Percentiles rank a stretch among this genome's conserved stretches.
Conservation (phyloP, 1,284 basidiomycete species). For the Cystobasidium sp. region DNA sequence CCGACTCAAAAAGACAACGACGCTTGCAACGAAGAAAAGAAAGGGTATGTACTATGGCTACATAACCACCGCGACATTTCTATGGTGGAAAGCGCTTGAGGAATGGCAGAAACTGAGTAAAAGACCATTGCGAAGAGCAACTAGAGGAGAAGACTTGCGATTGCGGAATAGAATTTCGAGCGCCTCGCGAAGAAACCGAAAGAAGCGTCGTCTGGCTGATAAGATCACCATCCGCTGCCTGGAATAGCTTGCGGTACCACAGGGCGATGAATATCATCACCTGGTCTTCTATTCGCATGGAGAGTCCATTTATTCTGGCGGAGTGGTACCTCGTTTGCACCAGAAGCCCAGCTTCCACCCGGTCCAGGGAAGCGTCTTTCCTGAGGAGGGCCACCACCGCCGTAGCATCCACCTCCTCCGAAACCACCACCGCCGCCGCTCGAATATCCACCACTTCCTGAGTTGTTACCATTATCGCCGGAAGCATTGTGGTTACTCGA, state of each 20-base stretch:
- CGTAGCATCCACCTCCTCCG: background rate
- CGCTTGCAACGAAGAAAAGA: background rate
- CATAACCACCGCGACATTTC: background rate
- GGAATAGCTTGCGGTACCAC: conserved; percentile 4
- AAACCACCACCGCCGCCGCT: background rate
- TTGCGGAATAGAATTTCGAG: background rate
- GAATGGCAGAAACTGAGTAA: background rate
- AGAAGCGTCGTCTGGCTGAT: too few relatives aligned
- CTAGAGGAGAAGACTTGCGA: background rate
- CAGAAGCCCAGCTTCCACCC: conserved; percentile 11
- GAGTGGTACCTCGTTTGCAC: conserved; percentile 26
- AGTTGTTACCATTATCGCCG: background rate
- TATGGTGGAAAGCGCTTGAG: background rate
- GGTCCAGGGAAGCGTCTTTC: conserved; percentile 4
- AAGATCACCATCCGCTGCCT: conserved; percentile 30
- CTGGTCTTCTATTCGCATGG: conserved; percentile 3
- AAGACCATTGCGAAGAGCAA: background rate
- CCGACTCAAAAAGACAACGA: too few relatives aligned
- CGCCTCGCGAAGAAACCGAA: too few relatives aligned
- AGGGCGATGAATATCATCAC: conserved; percentile 5
- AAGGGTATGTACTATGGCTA: background rate
- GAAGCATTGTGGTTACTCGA: background rate
- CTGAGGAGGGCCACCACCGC: background rate
- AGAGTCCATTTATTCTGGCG: conserved; percentile 12
- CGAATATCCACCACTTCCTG: background rate